Conservation (phyloP, 169 alveolate genomes). For the Eimeria sp. region DNA sequence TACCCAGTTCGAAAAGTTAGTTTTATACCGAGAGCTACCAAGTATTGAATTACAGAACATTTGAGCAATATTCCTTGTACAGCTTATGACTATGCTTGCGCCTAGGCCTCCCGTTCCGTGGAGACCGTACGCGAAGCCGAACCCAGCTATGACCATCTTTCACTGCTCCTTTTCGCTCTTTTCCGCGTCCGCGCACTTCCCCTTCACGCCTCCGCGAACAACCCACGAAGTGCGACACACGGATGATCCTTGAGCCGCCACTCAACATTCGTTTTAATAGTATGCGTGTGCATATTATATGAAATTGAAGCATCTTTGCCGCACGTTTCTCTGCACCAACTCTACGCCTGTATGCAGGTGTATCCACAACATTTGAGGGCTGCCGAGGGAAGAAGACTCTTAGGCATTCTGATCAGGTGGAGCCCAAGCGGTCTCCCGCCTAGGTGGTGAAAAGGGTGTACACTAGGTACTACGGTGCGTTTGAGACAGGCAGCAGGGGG, state of each 20-base stretch:
- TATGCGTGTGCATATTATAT: neutral
- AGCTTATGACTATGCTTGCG: neutral
- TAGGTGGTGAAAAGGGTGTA: too few relatives aligned
- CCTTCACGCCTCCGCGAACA: too few relatives aligned
- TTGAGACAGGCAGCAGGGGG: too few relatives aligned
- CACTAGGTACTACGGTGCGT: too few relatives aligned
- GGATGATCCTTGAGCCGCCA: neutral
- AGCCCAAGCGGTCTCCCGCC: too few relatives aligned
- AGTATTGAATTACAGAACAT: neutral
- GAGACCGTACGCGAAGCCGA: neutral
- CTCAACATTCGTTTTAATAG: neutral
- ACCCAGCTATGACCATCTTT: neutral
- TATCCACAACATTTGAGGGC: too few relatives aligned
- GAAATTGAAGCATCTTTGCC: neutral
- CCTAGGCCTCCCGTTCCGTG: neutral
- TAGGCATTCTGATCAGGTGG: too few relatives aligned
- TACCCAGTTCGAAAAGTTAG: too few relatives aligned
- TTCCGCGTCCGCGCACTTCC: neutral
- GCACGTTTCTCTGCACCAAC: too few relatives aligned
- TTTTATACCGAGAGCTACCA: neutral
- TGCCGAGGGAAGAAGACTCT: too few relatives aligned
- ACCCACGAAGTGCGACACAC: neutral
- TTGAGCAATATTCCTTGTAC: too few relatives aligned
- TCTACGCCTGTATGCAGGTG: too few relatives aligned
- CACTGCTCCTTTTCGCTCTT: neutral